Evolutionary conservation across 139 green algal genomes (phyloP), one percentile per base, ranked within the genome.

Genomic region (Astrephomene gubernaculifera): DNA sequence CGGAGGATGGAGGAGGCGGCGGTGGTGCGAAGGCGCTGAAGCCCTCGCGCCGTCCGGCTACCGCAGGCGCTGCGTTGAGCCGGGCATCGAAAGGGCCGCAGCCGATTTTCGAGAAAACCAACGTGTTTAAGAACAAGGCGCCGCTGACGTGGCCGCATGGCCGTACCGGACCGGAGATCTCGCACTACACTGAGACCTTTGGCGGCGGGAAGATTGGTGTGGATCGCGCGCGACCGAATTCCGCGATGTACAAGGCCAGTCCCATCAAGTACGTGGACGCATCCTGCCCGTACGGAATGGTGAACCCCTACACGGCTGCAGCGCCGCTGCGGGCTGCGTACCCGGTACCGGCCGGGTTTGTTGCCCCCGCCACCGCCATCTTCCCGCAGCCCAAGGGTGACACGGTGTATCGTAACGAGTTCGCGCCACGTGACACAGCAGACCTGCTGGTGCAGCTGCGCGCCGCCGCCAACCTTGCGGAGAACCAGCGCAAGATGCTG

Each of bases 241-340:
- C 35, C 2, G 65, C 65, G 14, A 35, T 79, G 7, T 69, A 31
- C 45, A 24, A 27, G 2, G 71, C 27, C 24, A 5, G 45, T 49
- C 45, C 65, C 6, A 43, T 78, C 10, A 41, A 44, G 25, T 57
- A 57, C 35, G 36, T 24, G 21, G 82, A 87, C 52, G 57, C 79
- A 1, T 85, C 87, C 5, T 79, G 53, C 33, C 82, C 83, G 36
- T 85, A 87, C 29, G 87, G 87, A 24, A 83, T 83, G 8, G 87
- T 91, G 27, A 91, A 91, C 64, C 69, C 76, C 1, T 22, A 73
- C 61, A 91, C 87, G 0, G 87, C 87, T 19, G 81, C 14, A n/a
- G 87, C 54, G 4, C 73, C 82, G 29, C 0, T 39, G 25, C 67
- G 75, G 33, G 19, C 9, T 0, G 82, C 70, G 9, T 90, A 88